Conservation (phyloP, 2,329 filamentous ascomycete species). For the Pseudocercospora pini-densiflorae region DNA sequence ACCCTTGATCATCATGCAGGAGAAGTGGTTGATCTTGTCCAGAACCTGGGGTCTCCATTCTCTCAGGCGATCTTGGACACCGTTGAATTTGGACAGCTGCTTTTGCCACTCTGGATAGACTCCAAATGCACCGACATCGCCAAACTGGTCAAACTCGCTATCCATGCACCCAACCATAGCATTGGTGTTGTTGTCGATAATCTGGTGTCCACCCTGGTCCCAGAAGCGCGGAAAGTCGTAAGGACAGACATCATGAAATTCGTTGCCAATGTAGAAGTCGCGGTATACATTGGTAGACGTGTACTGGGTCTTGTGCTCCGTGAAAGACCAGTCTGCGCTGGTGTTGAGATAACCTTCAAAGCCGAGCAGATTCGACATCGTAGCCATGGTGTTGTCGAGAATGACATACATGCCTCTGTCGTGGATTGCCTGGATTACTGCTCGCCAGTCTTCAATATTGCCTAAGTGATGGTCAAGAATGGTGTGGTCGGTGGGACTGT, state of each 20-base stretch:
- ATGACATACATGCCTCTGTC: conserved; percentile 67
- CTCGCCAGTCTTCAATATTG: conserved; percentile 62
- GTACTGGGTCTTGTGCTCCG: conserved; percentile 63
- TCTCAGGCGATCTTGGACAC: conserved; percentile 68
- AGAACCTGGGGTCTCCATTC: conserved; percentile 66
- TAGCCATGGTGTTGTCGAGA: conserved; percentile 68
- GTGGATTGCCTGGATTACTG: conserved; percentile 65
- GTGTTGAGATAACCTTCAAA: conserved; percentile 65
- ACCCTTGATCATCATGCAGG: conserved; percentile 65
- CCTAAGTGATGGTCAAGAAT: conserved; percentile 67
- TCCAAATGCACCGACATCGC: conserved; percentile 67
- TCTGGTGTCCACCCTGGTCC: conserved; percentile 60
- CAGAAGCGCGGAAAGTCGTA: conserved; percentile 67
- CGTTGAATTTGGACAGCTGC: conserved; percentile 68
- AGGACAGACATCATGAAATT: conserved; percentile 53
- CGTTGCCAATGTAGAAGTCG: conserved; percentile 62
- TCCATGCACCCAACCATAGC: conserved; percentile 61
- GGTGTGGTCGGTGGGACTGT: conserved; percentile 62
- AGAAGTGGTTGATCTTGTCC: conserved; percentile 63
- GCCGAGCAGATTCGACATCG: conserved; percentile 66
- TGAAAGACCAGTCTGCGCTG: conserved; percentile 59
- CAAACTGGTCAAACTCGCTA: conserved; percentile 68
- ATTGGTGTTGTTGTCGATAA: conserved; percentile 52
- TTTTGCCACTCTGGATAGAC: conserved; percentile 67
- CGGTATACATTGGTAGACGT: conserved; percentile 60